Conservation (phyloP, 768 basidiomycete species). For the Boletus eberwhitei region DNA sequence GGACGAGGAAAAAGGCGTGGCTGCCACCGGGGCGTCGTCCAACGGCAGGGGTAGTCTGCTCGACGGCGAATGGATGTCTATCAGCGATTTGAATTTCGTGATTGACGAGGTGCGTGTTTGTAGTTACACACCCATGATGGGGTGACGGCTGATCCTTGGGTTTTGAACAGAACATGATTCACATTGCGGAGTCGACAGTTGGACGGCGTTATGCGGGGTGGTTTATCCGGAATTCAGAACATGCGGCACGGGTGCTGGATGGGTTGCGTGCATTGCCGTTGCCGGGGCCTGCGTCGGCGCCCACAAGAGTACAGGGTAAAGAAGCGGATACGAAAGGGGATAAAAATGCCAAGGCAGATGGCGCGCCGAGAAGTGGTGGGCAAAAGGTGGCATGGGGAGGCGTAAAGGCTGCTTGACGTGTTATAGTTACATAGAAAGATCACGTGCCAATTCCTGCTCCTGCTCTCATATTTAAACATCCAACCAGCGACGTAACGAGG, state of each 20-base stretch:
- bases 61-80: constrained; percentile 82
- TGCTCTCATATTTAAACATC: too few relatives aligned
- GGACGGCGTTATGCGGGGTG: constrained; percentile 93
- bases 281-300: constrained; percentile 28
- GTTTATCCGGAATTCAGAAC: constrained; percentile 96
- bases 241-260: constrained; percentile 84
- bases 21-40: constrained; percentile 12
- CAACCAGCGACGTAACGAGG: background rate
- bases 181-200: constrained; percentile 92
- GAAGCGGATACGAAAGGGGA: constrained; percentile 19
- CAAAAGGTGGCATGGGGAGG: constrained; percentile 57
- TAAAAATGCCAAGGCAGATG: constrained; percentile 26
- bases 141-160: background rate
- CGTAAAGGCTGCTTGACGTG: constrained; percentile 28
- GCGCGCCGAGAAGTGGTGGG: constrained; percentile 39
- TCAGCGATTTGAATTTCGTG: constrained; percentile 93
- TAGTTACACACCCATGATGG: background rate
- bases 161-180: constrained; percentile 80
- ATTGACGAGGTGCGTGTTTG: constrained; percentile 75
- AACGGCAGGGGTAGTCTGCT: constrained; percentile 51
- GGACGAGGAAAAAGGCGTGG: constrained; percentile 27
- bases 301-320: constrained; percentile 10
- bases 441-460: constrained; percentile 2
- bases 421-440: background rate
- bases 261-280: constrained; percentile 61